Conservation (phyloP, 225 moss, liverwort and hornwort species). For the Polytrichum formosum region DNA sequence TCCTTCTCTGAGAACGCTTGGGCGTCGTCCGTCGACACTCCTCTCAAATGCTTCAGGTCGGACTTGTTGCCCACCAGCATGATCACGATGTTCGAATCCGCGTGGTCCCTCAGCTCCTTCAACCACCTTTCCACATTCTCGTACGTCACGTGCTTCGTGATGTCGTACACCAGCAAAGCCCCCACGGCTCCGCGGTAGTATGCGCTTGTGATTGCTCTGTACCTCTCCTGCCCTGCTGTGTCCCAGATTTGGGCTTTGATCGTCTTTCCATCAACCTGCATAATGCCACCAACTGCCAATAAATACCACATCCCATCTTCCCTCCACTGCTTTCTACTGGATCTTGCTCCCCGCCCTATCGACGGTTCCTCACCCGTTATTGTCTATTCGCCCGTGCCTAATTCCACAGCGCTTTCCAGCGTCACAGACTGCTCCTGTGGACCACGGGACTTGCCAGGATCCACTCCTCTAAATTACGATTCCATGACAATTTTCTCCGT, state of each 20-base stretch:
- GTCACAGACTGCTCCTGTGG: no score
- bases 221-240: slow-evolving; percentile 21
- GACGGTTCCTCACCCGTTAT: no score
- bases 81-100: slow-evolving; percentile 38
- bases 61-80: slow-evolving; percentile 35
- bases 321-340: no score
- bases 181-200: slow-evolving; percentile 37
- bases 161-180: slow-evolving; percentile 34
- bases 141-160: slow-evolving; percentile 29
- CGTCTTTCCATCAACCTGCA: slow-evolving; percentile 29
- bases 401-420: no score
- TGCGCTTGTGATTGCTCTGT: slow-evolving; percentile 37
- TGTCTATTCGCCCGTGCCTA: no score
- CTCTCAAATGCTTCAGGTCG: slow-evolving; percentile 31
- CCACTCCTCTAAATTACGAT: no score
- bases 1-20: slow-evolving; percentile 33
- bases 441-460: no score
- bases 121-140: slow-evolving; percentile 41
- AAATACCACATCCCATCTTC: no score
- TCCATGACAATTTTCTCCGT: no score
- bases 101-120: slow-evolving; percentile 42
- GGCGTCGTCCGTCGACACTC: slow-evolving; percentile 31
- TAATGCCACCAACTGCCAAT: slow-evolving; percentile 7
- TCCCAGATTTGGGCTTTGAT: slow-evolving; percentile 28
- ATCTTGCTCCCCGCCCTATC: no score